Evolutionary conservation across 306 rosid species (phyloP), one percentile per base, ranked within the genome.

Genomic region (Vigna reflexopilosa): DNA sequence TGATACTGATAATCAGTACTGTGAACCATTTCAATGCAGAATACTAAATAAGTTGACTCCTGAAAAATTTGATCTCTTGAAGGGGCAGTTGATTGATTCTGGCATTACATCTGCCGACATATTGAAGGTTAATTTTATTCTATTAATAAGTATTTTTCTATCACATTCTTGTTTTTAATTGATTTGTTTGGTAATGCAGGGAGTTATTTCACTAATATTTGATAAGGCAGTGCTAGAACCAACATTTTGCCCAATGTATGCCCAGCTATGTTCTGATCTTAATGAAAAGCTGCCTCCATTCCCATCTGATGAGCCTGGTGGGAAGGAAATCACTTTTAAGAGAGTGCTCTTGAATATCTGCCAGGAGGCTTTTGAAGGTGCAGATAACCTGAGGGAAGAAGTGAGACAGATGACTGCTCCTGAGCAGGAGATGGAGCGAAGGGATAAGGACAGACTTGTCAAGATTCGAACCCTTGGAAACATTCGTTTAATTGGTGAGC

Each of bases 161-260:
- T 40, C 2, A 5, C 77, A 36, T 82, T 22, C 69, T 24, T 51
- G 57, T 67, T 77, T 75, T 49, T 58, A 58, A 67, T 63, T 71
- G 55, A 72, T 66, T 83, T 64, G 73, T 70, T 72, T 85, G 79
- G 63, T 48, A 74, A 62, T 92, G 85, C 99, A 96, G 99, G 99
- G 30, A 20, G 98, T 96, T 75, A 96, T 96, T 81, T 71, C 80
- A 0, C 90, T 93, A 71, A 96, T 96, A 75, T 96, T 93, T 86
- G 99, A 96, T 28, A 96, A 96, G 86, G 98, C 99, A 30, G 98
- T 96, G 80, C 91, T 96, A 55, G 99, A 96, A 50, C 99, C 99
- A 26, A 96, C 99, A 17, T 96, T 96, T 87, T 96, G 99, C 82
- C 98, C 96, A 80, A 96, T 96, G 99, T 96, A 96, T 80, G 96